Conservation (phyloP, 1,284 basidiomycete genomes). For the Kwoniella shivajii region DNA sequence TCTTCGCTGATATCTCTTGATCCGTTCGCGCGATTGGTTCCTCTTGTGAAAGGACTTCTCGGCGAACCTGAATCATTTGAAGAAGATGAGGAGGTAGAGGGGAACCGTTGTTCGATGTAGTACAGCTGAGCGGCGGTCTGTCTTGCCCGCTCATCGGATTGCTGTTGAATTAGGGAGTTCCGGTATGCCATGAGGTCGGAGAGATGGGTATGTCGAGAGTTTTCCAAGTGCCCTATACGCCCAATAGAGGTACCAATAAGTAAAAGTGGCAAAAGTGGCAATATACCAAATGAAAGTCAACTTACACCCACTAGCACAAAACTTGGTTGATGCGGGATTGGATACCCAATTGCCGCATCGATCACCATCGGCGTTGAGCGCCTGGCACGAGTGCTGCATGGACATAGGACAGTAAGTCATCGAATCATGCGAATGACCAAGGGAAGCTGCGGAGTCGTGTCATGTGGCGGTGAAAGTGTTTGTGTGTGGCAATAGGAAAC, state of each 20-base stretch:
- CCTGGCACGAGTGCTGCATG: slow-evolving; percentile 21
- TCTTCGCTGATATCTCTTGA: background rate
- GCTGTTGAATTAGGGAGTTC: slow-evolving; percentile 4
- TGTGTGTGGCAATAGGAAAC: background rate
- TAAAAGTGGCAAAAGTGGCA: background rate
- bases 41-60: background rate
- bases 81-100: slow-evolving; percentile 4
- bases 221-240: slow-evolving; percentile 18
- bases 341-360: slow-evolving; percentile 19
- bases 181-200: slow-evolving; percentile 12
- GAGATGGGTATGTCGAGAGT: slow-evolving; percentile 12
- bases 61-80: background rate
- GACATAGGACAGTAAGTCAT: background rate
- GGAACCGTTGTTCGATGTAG: slow-evolving; percentile 7
- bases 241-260: background rate
- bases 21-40: background rate
- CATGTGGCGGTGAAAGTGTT: background rate
- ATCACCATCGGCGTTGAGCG: slow-evolving; percentile 24
- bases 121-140: slow-evolving; percentile 4
- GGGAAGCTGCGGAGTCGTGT: background rate
- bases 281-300: background rate
- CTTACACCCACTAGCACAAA: slow-evolving; percentile 29
- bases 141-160: background rate
- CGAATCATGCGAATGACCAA: background rate
- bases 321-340: slow-evolving; percentile 11